Evolutionary conservation across 257 asterid species (phyloP).

Genomic region (Euphrasia confusa): DNA sequence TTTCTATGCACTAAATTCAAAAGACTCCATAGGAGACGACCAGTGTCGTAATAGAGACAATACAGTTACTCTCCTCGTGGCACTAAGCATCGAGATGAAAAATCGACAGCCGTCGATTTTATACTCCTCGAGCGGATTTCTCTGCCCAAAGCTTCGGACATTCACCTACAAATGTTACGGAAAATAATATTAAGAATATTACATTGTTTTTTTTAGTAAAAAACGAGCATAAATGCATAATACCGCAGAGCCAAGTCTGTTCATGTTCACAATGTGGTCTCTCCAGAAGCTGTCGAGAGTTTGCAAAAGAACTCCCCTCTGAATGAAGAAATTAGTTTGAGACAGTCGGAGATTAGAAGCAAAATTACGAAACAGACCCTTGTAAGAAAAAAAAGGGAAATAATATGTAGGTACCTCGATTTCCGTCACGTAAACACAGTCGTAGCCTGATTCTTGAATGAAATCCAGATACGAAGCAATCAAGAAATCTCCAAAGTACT

Average conservation of each 20-base stretch:
- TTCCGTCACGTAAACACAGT: conserved; percentile 59
- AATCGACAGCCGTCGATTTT: conserved; percentile 98
- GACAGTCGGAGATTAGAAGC: neutral
- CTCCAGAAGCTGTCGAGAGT: conserved; percentile 97
- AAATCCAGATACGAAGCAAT: conserved; percentile 82
- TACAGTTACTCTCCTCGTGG: conserved; percentile 81
- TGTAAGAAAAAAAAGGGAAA: neutral
- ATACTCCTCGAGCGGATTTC: conserved; percentile 97
- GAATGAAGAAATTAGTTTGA: conserved; percentile 21
- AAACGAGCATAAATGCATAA: neutral
- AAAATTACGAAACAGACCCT: neutral
- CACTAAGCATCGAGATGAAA: conserved; percentile 94
- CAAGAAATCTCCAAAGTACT: conserved; percentile 92
- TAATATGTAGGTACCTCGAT: conserved; percentile 58
- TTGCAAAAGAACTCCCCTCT: conserved; percentile 90
- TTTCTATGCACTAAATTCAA: conserved; percentile 50
- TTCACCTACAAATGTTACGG: conserved; percentile 55
- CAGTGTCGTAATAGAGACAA: conserved; percentile 85
- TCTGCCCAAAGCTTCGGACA: conserved; percentile 88
- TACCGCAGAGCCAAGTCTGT: conserved; percentile 94
- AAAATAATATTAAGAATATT: conserved; percentile 9
- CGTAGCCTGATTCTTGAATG: conserved; percentile 80
- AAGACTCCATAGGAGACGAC: conserved; percentile 89
- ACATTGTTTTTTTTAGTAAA: neutral
- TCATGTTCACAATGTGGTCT: conserved; percentile 99